Evolutionary conservation across 352 stramenopile genomes (phyloP).

Genomic region (Discostella stelligera): DNA sequence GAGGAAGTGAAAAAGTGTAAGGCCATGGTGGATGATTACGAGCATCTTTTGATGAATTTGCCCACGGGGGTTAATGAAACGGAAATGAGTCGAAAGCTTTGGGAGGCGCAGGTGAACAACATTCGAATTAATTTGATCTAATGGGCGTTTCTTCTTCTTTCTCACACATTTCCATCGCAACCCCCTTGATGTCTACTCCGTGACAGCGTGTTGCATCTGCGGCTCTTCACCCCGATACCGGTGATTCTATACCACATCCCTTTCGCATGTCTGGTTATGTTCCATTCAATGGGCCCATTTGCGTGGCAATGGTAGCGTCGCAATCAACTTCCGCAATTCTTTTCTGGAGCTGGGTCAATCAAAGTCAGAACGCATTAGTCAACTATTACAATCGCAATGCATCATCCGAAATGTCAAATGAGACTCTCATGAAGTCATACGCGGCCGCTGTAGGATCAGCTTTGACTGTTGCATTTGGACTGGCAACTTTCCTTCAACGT

Average conservation of each 20-base stretch:
- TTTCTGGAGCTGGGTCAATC: constrained; percentile 83
- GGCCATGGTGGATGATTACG: constrained; percentile 43
- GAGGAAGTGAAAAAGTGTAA: constrained; percentile 45
- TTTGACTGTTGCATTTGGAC: constrained; percentile 78
- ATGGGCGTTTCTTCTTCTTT: not conserved
- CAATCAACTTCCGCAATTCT: constrained; percentile 65
- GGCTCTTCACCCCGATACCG: constrained; percentile 74
- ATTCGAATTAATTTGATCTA: not conserved
- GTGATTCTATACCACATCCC: constrained; percentile 74
- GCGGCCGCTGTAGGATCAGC: constrained; percentile 70
- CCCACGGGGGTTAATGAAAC: constrained; percentile 25
- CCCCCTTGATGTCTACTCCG: not conserved
- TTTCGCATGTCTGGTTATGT: constrained; percentile 84
- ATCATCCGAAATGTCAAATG: constrained; percentile 66
- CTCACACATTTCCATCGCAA: not conserved
- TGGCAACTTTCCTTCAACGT: constrained; percentile 74
- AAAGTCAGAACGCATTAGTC: constrained; percentile 81
- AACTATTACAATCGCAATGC: constrained; percentile 79
- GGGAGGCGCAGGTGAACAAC: constrained; percentile 57
- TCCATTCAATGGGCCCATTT: constrained; percentile 83
- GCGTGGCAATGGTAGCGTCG: constrained; percentile 78
- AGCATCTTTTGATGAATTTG: constrained; percentile 16
- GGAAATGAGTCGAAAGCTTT: constrained; percentile 62
- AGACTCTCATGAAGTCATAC: constrained; percentile 76
- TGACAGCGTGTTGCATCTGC: constrained; percentile 52